A percentile compares a stretch with the other conserved stretches of the same genome.
phyloP scores from a whole-genome alignment of 2,329 filamentous ascomycete genomes.

The Amauroascus verrucosus region DNA sequence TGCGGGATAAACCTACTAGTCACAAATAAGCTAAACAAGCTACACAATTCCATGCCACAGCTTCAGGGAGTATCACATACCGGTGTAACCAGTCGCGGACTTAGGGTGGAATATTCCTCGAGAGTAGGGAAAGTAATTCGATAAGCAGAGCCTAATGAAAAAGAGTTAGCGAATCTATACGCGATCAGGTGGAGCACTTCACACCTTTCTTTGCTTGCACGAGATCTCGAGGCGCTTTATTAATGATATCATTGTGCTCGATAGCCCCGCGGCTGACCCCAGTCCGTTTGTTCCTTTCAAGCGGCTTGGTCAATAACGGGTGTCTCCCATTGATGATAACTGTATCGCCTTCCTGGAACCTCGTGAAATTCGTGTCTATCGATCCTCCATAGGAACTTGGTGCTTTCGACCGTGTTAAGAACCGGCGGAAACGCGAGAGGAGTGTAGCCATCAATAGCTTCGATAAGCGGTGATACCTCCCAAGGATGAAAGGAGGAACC shows the following conservation, averaged over 20 bases:
- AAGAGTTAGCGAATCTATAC: not conserved
- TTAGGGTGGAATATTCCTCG: slow-evolving; percentile 61
- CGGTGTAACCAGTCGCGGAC: slow-evolving; percentile 63
- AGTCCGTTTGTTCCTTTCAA: slow-evolving; percentile 30
- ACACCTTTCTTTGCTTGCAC: slow-evolving; percentile 45
- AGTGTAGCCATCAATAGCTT: slow-evolving; percentile 14
- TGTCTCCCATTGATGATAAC: slow-evolving; percentile 33
- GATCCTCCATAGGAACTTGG: slow-evolving; percentile 18
- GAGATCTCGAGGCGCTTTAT: slow-evolving; percentile 49
- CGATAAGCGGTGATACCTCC: not conserved
- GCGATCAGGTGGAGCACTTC: not conserved
- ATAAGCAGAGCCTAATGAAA: slow-evolving; percentile 36
- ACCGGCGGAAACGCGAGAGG: slow-evolving; percentile 10
- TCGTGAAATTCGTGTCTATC: slow-evolving; percentile 31
- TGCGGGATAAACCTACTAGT: slow-evolving; percentile 56
- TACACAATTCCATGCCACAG: not conserved
- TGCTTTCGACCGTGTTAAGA: slow-evolving; percentile 8
- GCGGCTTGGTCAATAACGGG: slow-evolving; percentile 33
- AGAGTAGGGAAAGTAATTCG: slow-evolving; percentile 57
- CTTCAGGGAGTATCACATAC: slow-evolving; percentile 34
- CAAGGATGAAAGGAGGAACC: not conserved
- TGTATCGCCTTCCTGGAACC: slow-evolving; percentile 37
- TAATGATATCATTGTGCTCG: slow-evolving; percentile 51
- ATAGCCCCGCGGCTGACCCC: slow-evolving; percentile 31
- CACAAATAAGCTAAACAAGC: slow-evolving; percentile 17